These are phyloP conservation scores for Komagataella pseudopastoris DNA, from an alignment of 805 yeast species.

Conservation along the genomic window DNA sequence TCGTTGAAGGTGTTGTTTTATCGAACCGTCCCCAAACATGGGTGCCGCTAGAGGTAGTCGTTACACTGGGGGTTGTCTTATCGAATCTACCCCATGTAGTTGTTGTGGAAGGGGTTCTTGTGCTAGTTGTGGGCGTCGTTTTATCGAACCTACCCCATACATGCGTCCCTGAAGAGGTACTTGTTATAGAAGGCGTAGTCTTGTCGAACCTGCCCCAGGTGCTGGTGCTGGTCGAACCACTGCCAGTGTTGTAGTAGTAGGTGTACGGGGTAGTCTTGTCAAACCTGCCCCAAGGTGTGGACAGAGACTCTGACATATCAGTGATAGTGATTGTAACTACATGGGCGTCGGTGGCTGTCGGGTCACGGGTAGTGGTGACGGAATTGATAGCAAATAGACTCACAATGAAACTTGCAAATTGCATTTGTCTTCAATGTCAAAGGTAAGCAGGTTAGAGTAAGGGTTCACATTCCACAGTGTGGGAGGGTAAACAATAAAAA, in stretches of 20 bases:
- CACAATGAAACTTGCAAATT: not conserved
- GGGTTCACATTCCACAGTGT: not conserved
- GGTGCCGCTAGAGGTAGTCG: conserved; percentile 28
- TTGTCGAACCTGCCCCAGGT: conserved; percentile 36
- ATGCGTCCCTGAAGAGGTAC: conserved; percentile 34
- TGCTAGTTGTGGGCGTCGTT: conserved; percentile 19
- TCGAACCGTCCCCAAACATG: conserved; percentile 45
- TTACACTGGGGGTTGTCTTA: conserved; percentile 24
- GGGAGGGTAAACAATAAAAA: too few relatives aligned
- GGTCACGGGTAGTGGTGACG: not conserved
- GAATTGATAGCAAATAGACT: not conserved
- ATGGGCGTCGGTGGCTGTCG: not conserved
- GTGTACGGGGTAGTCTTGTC: conserved; percentile 26
- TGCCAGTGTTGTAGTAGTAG: not conserved
- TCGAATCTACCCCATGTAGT: conserved; percentile 33
- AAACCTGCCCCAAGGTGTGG: conserved; percentile 30
- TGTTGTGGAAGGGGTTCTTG: conserved; percentile 26
- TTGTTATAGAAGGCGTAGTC: conserved; percentile 19
- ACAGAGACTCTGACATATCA: not conserved
- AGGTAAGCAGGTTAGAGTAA: not conserved
- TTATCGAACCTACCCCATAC: conserved; percentile 43
- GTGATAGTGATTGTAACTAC: not conserved
- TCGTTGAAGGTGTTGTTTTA: conserved; percentile 22
- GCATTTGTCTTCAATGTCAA: not conserved
- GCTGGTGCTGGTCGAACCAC: conserved; percentile 25